Base-by-base conservation (phyloP, 2,329 filamentous ascomycete species). In the Fusarium papillatum region DNA sequence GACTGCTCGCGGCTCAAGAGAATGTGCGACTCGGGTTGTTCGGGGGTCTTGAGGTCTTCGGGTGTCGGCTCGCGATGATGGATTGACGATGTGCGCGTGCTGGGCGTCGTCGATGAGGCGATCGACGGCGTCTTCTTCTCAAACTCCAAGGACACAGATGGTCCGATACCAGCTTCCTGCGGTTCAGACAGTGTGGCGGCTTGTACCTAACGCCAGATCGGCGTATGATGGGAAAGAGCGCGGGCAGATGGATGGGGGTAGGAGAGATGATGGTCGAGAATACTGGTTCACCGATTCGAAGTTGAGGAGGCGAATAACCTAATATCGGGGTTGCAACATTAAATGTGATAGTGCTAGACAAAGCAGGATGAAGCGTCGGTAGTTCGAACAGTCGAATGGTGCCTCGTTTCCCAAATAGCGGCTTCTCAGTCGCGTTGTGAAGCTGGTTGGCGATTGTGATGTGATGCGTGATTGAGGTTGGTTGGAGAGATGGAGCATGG, bases 1-100 rank as follows among this genome's bases (percentile, higher is more conserved):
- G 88, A 89, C 73, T 85, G 87, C 73, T 84, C 84, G 73, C 83
- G 81, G 70, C 71, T 82, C 75, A 80, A 78, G 74, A 74, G 68
- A 72, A 71, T 68, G 65, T 79, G 71, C 59, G 79, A 68, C 65
- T 80, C 73, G 68, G 75, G 66, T 60, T 78, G 70, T 76, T 76
- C 72, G 41, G 73, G 63, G 70, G 72, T 68, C 72, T 78, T 75
- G 69, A 78, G 66, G 55, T 77, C 69, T 68, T 74, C 74, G 68
- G 76, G 64, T 34, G 75, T 73, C 43, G 75, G 69, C 66, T 76
- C 74, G 71, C 71, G 70, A 68, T 77, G 74, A 68, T 71, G 74
- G 46, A 74, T 79, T 64, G 79, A 78, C 72, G 77, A 67, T 69
- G 79, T 80, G 70, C 73, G 79, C 62, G 72, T 80, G 70, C 78